phyloP scores from a whole-genome alignment of 768 basidiomycete species.

The Kwoniella sp. region DNA sequence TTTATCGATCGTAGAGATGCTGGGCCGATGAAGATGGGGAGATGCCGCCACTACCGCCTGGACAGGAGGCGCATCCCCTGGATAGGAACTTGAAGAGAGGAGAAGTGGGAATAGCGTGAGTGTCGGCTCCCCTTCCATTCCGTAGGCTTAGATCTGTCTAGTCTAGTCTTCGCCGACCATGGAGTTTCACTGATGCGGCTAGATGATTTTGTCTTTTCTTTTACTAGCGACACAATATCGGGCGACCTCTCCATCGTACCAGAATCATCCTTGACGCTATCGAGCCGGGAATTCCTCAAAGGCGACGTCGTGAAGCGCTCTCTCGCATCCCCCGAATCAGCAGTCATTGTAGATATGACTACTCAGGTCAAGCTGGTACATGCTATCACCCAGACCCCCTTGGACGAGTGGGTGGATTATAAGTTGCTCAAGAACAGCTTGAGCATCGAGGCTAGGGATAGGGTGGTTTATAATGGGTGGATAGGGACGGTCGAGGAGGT shows the following conservation, averaged over 20 bases:
- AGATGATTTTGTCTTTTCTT: no score
- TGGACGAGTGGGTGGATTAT: slow-evolving; percentile 68
- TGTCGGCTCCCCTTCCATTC: not conserved
- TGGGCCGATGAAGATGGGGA: slow-evolving; percentile 85
- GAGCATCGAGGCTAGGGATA: slow-evolving; percentile 70
- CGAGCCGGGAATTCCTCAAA: slow-evolving; percentile 74
- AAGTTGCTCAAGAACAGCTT: slow-evolving; percentile 65
- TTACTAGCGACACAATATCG: not conserved
- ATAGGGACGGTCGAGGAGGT: slow-evolving; percentile 88
- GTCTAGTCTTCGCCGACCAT: no score
- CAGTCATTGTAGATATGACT: slow-evolving; percentile 68
- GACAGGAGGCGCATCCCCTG: slow-evolving; percentile 61
- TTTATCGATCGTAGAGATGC: slow-evolving; percentile 65
- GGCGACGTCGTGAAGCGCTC: slow-evolving; percentile 83
- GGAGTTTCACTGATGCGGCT: no score
- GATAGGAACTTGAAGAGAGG: slow-evolving; percentile 74
- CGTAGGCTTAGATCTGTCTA: not conserved
- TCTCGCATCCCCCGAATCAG: slow-evolving; percentile 72
- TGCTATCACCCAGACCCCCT: slow-evolving; percentile 66
- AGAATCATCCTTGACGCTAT: slow-evolving; percentile 69
- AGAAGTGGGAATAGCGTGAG: slow-evolving; percentile 76
- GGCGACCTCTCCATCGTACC: slow-evolving; percentile 65
- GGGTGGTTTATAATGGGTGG: slow-evolving; percentile 82
- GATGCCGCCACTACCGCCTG: slow-evolving; percentile 28
- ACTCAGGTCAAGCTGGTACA: slow-evolving; percentile 73